Percentiles rank a stretch among this genome's conserved stretches.
phyloP scores from a whole-genome alignment of 768 basidiomycete genomes.

The Serpula lacrymans region DNA sequence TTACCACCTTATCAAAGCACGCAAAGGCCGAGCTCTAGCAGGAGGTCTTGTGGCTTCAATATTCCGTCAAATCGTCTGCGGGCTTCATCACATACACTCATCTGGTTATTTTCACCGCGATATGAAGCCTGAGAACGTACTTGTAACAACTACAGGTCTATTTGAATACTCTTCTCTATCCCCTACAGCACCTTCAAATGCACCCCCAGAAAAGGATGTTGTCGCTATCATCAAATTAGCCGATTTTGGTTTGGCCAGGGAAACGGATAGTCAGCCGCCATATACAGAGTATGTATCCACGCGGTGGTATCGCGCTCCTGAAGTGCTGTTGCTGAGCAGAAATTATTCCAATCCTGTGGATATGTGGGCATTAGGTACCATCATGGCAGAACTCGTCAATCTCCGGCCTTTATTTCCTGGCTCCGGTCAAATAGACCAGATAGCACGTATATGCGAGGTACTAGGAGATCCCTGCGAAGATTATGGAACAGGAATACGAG shows the following conservation, averaged over 20 bases:
- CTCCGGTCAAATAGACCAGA: slow-evolving; percentile 88
- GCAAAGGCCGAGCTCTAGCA: slow-evolving; percentile 93
- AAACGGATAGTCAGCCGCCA: slow-evolving; percentile 83
- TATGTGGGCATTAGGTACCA: slow-evolving; percentile 99
- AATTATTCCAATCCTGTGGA: slow-evolving; percentile 98
- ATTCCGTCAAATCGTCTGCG: slow-evolving; percentile 87
- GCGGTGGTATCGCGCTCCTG: slow-evolving; percentile 99
- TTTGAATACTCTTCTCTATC: slow-evolving; percentile 85
- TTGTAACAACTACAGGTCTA: slow-evolving; percentile 96
- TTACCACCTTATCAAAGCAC: slow-evolving; percentile 97
- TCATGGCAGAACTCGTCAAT: slow-evolving; percentile 95
- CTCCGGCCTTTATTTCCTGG: slow-evolving; percentile 95
- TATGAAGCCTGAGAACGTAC: slow-evolving; percentile 99
- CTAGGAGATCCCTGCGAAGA: slow-evolving; percentile 87
- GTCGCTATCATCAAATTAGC: slow-evolving; percentile 96
- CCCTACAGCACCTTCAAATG: slow-evolving; percentile 59
- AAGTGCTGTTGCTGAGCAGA: slow-evolving; percentile 85
- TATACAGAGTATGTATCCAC: slow-evolving; percentile 99
- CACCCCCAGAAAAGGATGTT: slow-evolving; percentile 86
- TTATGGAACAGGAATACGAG: slow-evolving; percentile 73
- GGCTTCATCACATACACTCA: slow-evolving; percentile 88
- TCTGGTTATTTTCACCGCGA: slow-evolving; percentile 98
- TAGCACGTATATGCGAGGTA: slow-evolving; percentile 86
- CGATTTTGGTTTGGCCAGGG: slow-evolving; percentile 95
- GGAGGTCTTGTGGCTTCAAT: slow-evolving; percentile 94